These are phyloP conservation scores for Wickerhamomyces subpelliculosus DNA, from an alignment of 805 yeast genomes.

Conservation along the genomic window DNA sequence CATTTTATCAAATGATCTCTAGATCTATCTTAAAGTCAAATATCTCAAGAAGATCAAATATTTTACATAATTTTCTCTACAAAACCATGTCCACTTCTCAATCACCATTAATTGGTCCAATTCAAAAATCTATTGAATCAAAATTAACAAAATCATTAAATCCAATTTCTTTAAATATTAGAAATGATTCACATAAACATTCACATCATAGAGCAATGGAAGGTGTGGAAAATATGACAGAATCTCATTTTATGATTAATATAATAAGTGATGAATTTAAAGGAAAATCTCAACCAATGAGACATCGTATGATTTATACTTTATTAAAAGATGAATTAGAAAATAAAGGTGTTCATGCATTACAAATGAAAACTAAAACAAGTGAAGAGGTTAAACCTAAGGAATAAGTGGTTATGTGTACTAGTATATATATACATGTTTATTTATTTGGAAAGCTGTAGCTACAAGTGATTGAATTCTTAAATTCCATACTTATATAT, in stretches of 20 bases:
- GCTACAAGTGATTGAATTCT: too few species aligned
- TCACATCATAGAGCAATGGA: conserved; percentile 79
- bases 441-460: too few species aligned
- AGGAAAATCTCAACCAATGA: conserved; percentile 57
- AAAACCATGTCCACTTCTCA: too few species aligned
- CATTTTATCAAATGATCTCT: too few species aligned
- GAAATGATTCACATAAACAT: conserved; percentile 84
- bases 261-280: conserved; percentile 64
- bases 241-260: conserved; percentile 76
- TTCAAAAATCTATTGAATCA: conserved; percentile 14
- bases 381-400: conserved; percentile 45
- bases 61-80: too few species aligned
- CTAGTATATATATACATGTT: too few species aligned
- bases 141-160: conserved; percentile 17
- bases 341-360: conserved; percentile 74
- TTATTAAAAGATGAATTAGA: conserved; percentile 67
- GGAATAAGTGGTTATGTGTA: too few species aligned
- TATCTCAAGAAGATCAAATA: too few species aligned
- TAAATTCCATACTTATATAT: too few species aligned
- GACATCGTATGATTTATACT: conserved; percentile 73
- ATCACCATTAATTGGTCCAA: conserved; percentile 21
- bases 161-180: conserved; percentile 44
- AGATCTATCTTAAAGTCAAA: too few species aligned
- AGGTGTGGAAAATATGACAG: conserved; percentile 63
- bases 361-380: conserved; percentile 80